Evolutionary conservation across 805 yeast genomes (phyloP).

Genomic region (Lipomyces orientalis): DNA sequence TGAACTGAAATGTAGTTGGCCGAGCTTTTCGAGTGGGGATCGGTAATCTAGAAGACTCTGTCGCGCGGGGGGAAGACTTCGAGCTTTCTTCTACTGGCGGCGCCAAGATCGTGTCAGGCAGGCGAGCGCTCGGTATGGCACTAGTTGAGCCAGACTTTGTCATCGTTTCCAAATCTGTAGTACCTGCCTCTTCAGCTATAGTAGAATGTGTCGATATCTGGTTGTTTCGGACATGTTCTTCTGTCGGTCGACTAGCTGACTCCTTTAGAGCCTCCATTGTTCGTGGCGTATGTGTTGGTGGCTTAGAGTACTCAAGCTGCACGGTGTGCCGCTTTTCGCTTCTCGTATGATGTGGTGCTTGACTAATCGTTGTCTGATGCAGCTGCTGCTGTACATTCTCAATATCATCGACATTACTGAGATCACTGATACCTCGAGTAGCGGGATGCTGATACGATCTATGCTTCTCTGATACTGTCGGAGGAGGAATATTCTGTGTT

Average conservation of each 20-base stretch:
- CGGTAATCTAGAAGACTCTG: constrained; percentile 19
- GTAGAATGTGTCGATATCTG: not conserved
- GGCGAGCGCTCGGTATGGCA: not conserved
- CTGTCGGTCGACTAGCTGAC: constrained; percentile 12
- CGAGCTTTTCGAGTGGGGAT: constrained; percentile 21
- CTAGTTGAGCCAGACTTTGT: not conserved
- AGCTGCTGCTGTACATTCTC: constrained; percentile 29
- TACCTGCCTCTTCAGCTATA: not conserved
- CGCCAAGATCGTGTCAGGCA: not conserved
- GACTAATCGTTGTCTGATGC: constrained; percentile 26
- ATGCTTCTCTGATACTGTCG: constrained; percentile 13
- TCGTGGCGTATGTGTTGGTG: constrained; percentile 32
- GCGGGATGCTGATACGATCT: constrained; percentile 21
- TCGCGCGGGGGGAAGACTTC: not conserved
- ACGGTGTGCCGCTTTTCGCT: constrained; percentile 34
- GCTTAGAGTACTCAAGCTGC: constrained; percentile 33
- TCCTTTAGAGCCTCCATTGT: constrained; percentile 24
- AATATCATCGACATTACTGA: constrained; percentile 26
- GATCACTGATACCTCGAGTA: constrained; percentile 13
- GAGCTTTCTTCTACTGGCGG: not conserved
- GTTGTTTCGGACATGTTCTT: not conserved
- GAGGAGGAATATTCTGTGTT: constrained; percentile 10
- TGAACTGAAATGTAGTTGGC: constrained; percentile 21
- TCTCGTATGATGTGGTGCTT: constrained; percentile 4
- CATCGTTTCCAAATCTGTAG: not conserved